Percentiles rank a stretch among this genome's conserved stretches.
Conservation (phyloP, 1,284 basidiomycete genomes). For the Pseudozyma pruni region DNA sequence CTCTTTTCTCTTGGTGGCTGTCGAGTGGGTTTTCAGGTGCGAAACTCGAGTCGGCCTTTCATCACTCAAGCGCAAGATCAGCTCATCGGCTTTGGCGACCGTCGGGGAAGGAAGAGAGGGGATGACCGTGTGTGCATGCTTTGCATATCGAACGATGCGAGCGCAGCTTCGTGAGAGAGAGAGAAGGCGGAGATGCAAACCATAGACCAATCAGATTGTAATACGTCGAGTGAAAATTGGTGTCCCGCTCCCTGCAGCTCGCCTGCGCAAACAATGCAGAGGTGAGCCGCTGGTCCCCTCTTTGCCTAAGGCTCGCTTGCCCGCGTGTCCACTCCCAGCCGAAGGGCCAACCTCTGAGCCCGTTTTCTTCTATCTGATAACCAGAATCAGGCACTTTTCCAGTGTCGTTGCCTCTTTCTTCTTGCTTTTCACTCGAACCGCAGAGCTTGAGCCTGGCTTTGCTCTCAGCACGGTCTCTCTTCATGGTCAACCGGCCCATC, state of each 20-base stretch:
- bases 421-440: background rate
- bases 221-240: too few species aligned
- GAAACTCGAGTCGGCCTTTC: too few species aligned
- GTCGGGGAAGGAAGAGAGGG: conserved; percentile 4
- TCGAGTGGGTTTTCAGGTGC: too few species aligned
- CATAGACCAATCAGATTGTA: background rate
- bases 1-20: background rate
- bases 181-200: too few species aligned
- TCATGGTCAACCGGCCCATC: conserved; percentile 5
- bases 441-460: too few species aligned
- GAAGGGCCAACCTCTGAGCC: background rate
- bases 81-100: too few species aligned
- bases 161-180: background rate
- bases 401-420: background rate
- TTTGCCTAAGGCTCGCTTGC: conserved; percentile 3
- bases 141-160: conserved; percentile 3
- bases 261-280: conserved; percentile 3
- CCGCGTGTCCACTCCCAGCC: background rate
- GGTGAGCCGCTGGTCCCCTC: conserved; percentile 2
- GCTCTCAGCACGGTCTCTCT: too few species aligned
- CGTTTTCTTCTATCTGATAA: conserved; percentile 16
- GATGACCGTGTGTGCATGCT: background rate
- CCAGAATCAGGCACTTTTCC: background rate
- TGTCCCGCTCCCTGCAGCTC: background rate
- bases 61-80: too few species aligned